phyloP scores from a whole-genome alignment of 129 eudicot species.

The Artemisia argyi region DNA sequence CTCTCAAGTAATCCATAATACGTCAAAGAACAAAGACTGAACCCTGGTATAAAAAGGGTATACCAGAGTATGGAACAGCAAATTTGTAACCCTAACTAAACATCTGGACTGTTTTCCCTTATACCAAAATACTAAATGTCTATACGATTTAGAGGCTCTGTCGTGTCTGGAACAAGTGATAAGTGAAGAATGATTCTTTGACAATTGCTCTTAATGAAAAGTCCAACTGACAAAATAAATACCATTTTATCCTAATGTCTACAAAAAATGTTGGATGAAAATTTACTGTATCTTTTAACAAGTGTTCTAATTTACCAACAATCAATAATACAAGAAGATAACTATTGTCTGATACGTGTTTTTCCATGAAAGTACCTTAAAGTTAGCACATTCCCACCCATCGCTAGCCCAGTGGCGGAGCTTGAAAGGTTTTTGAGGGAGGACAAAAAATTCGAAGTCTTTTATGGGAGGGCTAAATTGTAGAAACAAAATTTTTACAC shows the following conservation, averaged over 20 bases:
- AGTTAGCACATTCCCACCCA: constrained; percentile 6
- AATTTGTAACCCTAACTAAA: constrained; percentile 15
- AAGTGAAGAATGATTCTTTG: not conserved
- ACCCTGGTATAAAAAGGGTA: not conserved
- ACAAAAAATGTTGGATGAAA: not conserved
- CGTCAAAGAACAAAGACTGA: constrained; percentile 7
- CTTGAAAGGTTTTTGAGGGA: not conserved
- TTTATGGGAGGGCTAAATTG: too few species aligned
- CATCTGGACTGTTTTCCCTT: not conserved
- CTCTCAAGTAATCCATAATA: constrained; percentile 13
- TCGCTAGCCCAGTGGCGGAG: not conserved
- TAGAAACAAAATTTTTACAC: too few species aligned
- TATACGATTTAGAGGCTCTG: not conserved
- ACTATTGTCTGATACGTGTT: not conserved
- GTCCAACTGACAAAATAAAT: not conserved
- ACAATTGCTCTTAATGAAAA: constrained; percentile 1
- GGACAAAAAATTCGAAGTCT: too few species aligned
- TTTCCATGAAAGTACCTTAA: constrained; percentile 4
- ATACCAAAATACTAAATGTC: constrained; percentile 7
- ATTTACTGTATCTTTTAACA: not conserved
- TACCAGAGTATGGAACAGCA: too few species aligned
- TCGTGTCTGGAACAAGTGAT: not conserved
- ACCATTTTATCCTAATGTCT: not conserved
- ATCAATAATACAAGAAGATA: not conserved
- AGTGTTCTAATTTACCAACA: constrained; percentile 13